These are phyloP conservation scores for Scleroderma citrinum DNA, from an alignment of 768 basidiomycete genomes.

Conservation along the genomic window DNA sequence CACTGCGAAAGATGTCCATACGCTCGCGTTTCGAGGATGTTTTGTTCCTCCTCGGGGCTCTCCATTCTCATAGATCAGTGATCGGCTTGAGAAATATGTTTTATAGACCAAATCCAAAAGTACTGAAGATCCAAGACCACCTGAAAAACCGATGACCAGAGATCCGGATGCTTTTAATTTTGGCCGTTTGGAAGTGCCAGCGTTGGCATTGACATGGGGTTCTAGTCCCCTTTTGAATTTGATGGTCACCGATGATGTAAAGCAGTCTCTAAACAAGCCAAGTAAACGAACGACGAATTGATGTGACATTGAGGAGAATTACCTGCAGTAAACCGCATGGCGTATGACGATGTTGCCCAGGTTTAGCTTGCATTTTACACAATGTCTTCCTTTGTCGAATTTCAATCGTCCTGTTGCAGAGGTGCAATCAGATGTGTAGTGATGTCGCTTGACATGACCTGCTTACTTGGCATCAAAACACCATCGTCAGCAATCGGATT, in stretches of 20 bases:
- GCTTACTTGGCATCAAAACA: conserved; percentile 63
- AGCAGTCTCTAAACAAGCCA: conserved; percentile 48
- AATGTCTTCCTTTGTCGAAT: conserved; percentile 60
- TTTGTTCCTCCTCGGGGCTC: conserved; percentile 49
- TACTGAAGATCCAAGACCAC: conserved; percentile 70
- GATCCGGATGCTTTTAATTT: conserved; percentile 63
- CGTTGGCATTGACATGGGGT: conserved; percentile 52
- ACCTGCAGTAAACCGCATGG: conserved; percentile 86
- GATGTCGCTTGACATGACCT: not conserved
- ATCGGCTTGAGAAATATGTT: conserved; percentile 42
- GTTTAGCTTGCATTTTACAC: conserved; percentile 69
- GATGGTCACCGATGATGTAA: conserved; percentile 51
- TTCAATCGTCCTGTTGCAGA: conserved; percentile 48
- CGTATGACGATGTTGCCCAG: conserved; percentile 66
- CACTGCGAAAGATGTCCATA: conserved; percentile 58
- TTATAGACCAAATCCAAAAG: conserved; percentile 62
- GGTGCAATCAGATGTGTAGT: not conserved
- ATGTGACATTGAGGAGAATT: conserved; percentile 11
- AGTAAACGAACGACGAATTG: not conserved
- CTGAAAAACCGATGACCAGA: conserved; percentile 67
- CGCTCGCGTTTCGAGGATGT: conserved; percentile 56
- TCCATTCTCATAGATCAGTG: conserved; percentile 20
- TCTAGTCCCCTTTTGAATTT: conserved; percentile 66
- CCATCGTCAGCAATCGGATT: conserved; percentile 56
- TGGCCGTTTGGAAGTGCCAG: conserved; percentile 51